Conservation (phyloP, 1,139 yeast species). For the Geotrichum citri-aurantii region DNA sequence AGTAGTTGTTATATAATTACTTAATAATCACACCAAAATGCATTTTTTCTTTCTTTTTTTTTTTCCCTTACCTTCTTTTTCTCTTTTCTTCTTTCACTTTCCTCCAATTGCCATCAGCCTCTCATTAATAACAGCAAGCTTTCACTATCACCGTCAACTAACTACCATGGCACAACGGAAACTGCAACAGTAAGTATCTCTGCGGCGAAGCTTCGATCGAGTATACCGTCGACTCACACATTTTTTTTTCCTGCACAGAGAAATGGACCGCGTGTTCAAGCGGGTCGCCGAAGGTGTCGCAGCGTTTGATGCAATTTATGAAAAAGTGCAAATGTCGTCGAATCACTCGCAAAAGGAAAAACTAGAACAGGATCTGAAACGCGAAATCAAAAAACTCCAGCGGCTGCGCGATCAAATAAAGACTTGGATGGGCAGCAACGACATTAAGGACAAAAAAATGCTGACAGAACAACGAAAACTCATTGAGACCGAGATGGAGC, state of each 20-base stretch:
- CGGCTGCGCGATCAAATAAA: slow-evolving; percentile 93
- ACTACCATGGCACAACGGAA: slow-evolving; percentile 57
- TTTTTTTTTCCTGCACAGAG: slow-evolving; percentile 36
- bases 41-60: background rate
- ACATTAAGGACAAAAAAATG: slow-evolving; percentile 81
- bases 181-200: slow-evolving; percentile 48
- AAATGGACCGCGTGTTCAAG: slow-evolving; percentile 92
- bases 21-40: background rate
- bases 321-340: slow-evolving; percentile 75
- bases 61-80: background rate
- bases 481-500: slow-evolving; percentile 88
- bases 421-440: slow-evolving; percentile 89
- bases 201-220: background rate
- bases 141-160: background rate
- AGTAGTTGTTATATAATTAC: background rate
- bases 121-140: background rate
- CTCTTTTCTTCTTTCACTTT: background rate
- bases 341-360: slow-evolving; percentile 90
- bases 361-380: slow-evolving; percentile 80
- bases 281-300: slow-evolving; percentile 91
- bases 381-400: slow-evolving; percentile 93
- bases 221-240: background rate
- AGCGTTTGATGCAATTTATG: slow-evolving; percentile 81
- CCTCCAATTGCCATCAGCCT: background rate
- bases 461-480: slow-evolving; percentile 73